Evolutionary conservation across 306 rosid species (phyloP).

Genomic region (Cicer pinnatifidum): DNA sequence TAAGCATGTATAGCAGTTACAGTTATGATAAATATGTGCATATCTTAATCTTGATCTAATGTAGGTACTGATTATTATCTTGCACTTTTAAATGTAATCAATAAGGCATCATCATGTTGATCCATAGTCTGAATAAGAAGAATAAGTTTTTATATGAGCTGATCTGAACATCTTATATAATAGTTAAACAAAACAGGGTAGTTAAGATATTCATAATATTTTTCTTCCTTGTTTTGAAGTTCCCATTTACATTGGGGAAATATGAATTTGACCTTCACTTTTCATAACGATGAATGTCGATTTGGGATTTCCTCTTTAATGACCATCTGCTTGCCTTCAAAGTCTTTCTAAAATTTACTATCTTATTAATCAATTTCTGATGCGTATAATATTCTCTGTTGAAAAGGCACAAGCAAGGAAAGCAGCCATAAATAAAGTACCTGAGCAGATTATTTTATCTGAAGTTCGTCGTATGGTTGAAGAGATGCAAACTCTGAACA

Average conservation of each 20-base stretch:
- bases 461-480: constrained; percentile 94
- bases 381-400: constrained; percentile 39
- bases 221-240: constrained; percentile 28
- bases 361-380: constrained; percentile 41
- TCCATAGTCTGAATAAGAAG: constrained; percentile 27
- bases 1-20: constrained; percentile 10
- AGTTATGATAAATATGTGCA: constrained; percentile 6
- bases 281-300: constrained; percentile 12
- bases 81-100: constrained; percentile 4
- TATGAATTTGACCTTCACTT: constrained; percentile 22
- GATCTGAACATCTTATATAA: background rate
- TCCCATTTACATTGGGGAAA: constrained; percentile 12
- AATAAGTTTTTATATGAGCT: background rate
- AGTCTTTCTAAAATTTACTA: constrained; percentile 11
- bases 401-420: constrained; percentile 74
- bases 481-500: constrained; percentile 82
- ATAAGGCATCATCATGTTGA: constrained; percentile 5
- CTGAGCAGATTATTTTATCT: constrained; percentile 77
- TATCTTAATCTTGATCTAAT: constrained; percentile 18
- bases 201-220: constrained; percentile 17
- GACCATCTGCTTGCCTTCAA: constrained; percentile 3
- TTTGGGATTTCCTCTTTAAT: constrained; percentile 4
- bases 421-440: constrained; percentile 72
- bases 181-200: constrained; percentile 27
- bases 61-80: no score